Evolutionary conservation across 2,329 filamentous ascomycete species (phyloP).

Genomic region (Aspergillus ochraceoroseus): DNA sequence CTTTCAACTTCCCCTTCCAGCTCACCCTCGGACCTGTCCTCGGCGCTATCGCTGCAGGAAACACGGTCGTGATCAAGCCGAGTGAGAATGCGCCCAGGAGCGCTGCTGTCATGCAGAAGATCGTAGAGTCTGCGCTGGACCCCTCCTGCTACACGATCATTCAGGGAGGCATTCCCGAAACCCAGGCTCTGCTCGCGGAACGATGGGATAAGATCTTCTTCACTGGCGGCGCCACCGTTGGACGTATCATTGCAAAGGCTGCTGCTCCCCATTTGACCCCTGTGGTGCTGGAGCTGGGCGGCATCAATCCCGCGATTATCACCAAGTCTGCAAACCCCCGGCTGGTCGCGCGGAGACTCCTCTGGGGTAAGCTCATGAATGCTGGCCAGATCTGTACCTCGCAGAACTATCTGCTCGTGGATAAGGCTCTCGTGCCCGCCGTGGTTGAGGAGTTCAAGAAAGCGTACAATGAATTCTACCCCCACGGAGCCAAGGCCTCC

Average conservation of each 20-base stretch:
- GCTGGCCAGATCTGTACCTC: slow-evolving; percentile 88
- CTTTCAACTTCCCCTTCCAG: slow-evolving; percentile 91
- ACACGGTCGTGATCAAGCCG: slow-evolving; percentile 84
- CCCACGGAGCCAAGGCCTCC: slow-evolving; percentile 71
- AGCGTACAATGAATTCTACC: slow-evolving; percentile 72
- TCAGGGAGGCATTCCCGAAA: slow-evolving; percentile 58
- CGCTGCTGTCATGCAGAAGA: slow-evolving; percentile 72
- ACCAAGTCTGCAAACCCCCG: slow-evolving; percentile 75
- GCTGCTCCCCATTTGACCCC: slow-evolving; percentile 86
- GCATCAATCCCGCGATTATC: slow-evolving; percentile 85
- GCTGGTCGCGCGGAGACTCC: slow-evolving; percentile 73
- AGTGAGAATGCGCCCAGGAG: slow-evolving; percentile 74
- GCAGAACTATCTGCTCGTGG: slow-evolving; percentile 86
- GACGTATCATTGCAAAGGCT: slow-evolving; percentile 82
- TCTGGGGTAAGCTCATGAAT: slow-evolving; percentile 85
- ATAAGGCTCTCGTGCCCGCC: slow-evolving; percentile 64
- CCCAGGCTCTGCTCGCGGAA: slow-evolving; percentile 41
- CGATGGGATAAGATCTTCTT: slow-evolving; percentile 99
- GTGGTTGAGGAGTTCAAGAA: slow-evolving; percentile 72
- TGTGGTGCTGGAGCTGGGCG: slow-evolving; percentile 82
- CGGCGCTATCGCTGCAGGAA: slow-evolving; percentile 88
- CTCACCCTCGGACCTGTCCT: slow-evolving; percentile 72
- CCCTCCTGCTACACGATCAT: slow-evolving; percentile 68
- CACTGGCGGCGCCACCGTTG: slow-evolving; percentile 74
- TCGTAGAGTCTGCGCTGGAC: slow-evolving; percentile 72